Evolutionary conservation across 78 protist species (phyloP).

Genomic region (Mantamonas sphyraenae): DNA sequence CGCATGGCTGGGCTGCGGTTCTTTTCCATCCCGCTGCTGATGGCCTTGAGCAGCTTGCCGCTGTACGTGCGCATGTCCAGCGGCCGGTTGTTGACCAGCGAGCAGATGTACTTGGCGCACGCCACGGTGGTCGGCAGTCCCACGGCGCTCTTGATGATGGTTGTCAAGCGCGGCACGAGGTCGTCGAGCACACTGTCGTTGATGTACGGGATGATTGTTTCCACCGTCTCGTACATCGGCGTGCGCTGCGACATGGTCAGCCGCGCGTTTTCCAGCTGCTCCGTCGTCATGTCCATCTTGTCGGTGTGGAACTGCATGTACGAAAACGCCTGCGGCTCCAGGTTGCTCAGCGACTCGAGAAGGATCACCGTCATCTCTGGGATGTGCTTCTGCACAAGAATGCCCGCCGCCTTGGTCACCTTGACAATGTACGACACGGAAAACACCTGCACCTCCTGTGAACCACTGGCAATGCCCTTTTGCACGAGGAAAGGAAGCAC

Average conservation of each 20-base stretch:
- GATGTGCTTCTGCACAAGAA: background rate
- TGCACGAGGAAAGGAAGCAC: background rate
- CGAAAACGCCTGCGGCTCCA: background rate
- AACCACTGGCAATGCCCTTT: background rate
- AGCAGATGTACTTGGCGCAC: background rate
- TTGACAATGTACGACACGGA: background rate
- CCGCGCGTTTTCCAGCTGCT: background rate
- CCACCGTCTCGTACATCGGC: no score
- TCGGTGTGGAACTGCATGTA: background rate
- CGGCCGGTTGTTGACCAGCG: background rate
- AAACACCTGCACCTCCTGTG: background rate
- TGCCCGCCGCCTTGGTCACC: background rate
- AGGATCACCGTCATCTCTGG: background rate
- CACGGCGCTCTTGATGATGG: background rate
- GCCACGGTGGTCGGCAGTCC: background rate
- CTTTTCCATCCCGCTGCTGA: no score
- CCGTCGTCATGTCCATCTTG: background rate
- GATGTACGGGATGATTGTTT: no score
- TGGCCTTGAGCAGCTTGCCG: no score
- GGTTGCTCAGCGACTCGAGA: background rate
- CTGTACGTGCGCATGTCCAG: background rate
- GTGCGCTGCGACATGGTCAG: background rate
- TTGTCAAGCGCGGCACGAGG: background rate
- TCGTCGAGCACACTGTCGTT: no score
- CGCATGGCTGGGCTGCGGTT: no score